Conservation (phyloP, 1,284 basidiomycete species). For the Trametes versicolor region DNA sequence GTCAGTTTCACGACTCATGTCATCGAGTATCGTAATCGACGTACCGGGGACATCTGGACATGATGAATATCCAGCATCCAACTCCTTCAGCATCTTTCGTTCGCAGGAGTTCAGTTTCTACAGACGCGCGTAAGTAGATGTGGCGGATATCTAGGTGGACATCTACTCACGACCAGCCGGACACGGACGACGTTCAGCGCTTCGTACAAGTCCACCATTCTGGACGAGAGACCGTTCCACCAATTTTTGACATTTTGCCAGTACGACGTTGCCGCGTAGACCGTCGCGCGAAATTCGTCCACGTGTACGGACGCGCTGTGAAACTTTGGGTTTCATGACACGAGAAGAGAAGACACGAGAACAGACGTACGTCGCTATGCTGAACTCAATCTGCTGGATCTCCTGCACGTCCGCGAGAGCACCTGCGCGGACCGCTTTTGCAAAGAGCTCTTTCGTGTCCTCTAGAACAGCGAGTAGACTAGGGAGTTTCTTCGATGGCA, state of each 20-base stretch:
- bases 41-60: not conserved
- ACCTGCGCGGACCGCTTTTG: not conserved
- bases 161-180: not conserved
- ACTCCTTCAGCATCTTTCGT: not conserved
- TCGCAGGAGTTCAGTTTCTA: not conserved
- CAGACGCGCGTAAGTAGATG: not conserved
- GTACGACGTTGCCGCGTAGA: not conserved
- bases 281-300: not conserved
- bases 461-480: not conserved
- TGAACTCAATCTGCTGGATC: not conserved
- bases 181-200: conserved; percentile 4
- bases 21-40: not conserved
- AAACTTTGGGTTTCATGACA: not conserved
- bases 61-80: not conserved
- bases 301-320: not conserved
- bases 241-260: not conserved
- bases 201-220: not conserved
- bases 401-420: not conserved
- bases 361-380: not conserved
- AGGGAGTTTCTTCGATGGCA: conserved; percentile 4
- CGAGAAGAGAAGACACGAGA: not conserved
- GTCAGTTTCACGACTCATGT: not conserved
- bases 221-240: conserved; percentile 1
- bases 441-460: conserved; percentile 1
- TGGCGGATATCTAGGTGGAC: too few species aligned